Evolutionary conservation across 805 yeast genomes (phyloP).

Genomic region (Candida maesae): DNA sequence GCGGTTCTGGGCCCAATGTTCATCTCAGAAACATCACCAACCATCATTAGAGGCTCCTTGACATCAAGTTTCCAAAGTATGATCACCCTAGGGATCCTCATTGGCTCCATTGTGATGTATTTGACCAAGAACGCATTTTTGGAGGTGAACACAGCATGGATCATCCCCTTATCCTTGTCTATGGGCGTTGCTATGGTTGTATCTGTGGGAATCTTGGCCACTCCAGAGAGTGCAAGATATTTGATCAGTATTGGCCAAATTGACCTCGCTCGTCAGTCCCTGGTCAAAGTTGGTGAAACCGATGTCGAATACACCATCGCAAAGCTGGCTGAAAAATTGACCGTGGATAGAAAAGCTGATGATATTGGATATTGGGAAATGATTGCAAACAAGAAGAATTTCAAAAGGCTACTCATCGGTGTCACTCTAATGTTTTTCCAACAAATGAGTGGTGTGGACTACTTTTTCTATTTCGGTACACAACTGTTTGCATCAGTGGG

Average conservation of each 20-base stretch:
- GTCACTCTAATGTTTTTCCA: conserved; percentile 53
- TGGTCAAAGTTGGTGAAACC: conserved; percentile 44
- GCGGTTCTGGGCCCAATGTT: conserved; percentile 73
- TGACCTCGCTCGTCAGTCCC: conserved; percentile 52
- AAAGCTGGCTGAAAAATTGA: conserved; percentile 6
- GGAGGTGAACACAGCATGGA: conserved; percentile 51
- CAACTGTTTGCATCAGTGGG: conserved; percentile 52
- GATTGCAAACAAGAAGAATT: conserved; percentile 33
- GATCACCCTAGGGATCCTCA: conserved; percentile 62
- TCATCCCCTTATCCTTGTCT: conserved; percentile 59
- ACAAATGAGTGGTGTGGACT: conserved; percentile 64
- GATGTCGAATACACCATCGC: conserved; percentile 31
- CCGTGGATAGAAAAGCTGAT: conserved; percentile 10
- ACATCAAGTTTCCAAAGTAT: conserved; percentile 61
- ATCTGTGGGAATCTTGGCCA: conserved; percentile 53
- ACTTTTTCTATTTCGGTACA: conserved; percentile 66
- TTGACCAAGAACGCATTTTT: conserved; percentile 39
- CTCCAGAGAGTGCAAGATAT: conserved; percentile 69
- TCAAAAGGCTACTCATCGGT: conserved; percentile 48
- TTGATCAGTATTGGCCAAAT: conserved; percentile 44
- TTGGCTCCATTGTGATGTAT: conserved; percentile 61
- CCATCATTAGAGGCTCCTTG: conserved; percentile 61
- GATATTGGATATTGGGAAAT: conserved; percentile 44
- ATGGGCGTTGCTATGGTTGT: conserved; percentile 42
- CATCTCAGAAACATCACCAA: conserved; percentile 65